Percentiles rank a stretch among this genome's conserved stretches.
These are phyloP conservation scores for Collybia mongolica DNA, from an alignment of 768 basidiomycete species.

Conservation along the genomic window DNA sequence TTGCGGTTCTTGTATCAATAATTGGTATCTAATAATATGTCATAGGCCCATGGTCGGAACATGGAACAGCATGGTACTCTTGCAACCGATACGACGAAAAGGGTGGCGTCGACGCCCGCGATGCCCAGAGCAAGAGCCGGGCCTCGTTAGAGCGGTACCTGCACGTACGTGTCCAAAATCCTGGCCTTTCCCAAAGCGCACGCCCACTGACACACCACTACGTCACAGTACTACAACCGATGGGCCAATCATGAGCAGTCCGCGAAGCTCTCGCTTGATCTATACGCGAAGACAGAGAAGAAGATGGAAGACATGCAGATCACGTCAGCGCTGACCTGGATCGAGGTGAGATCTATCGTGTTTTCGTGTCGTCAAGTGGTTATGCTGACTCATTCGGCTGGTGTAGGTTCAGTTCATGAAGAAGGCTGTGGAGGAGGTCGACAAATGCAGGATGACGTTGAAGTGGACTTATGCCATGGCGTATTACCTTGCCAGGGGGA, in stretches of 20 bases:
- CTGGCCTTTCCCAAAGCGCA: background rate
- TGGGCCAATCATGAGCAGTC: slow-evolving; percentile 99
- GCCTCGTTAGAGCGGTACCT: slow-evolving; percentile 94
- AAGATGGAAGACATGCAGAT: slow-evolving; percentile 99
- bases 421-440: slow-evolving; percentile 92
- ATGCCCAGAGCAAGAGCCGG: slow-evolving; percentile 86
- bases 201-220: slow-evolving; percentile 5
- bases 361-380: background rate
- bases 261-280: slow-evolving; percentile 90
- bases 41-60: slow-evolving; percentile 92
- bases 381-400: background rate
- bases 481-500: slow-evolving; percentile 88
- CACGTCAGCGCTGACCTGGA: slow-evolving; percentile 91
- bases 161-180: slow-evolving; percentile 59
- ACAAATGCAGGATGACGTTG: slow-evolving; percentile 89
- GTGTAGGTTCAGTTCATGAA: slow-evolving; percentile 85
- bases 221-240: slow-evolving; percentile 92
- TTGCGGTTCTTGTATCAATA: slow-evolving; percentile 8
- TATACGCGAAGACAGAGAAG: slow-evolving; percentile 96
- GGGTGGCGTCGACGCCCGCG: slow-evolving; percentile 81
- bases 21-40: slow-evolving; percentile 17
- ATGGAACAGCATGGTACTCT: slow-evolving; percentile 97
- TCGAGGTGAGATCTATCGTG: slow-evolving; percentile 57
- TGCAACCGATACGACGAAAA: slow-evolving; percentile 98
- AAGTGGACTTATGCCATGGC: slow-evolving; percentile 99